Base-by-base conservation (phyloP, 208 protist genomes). In the Endotrypanum monterogeii region DNA sequence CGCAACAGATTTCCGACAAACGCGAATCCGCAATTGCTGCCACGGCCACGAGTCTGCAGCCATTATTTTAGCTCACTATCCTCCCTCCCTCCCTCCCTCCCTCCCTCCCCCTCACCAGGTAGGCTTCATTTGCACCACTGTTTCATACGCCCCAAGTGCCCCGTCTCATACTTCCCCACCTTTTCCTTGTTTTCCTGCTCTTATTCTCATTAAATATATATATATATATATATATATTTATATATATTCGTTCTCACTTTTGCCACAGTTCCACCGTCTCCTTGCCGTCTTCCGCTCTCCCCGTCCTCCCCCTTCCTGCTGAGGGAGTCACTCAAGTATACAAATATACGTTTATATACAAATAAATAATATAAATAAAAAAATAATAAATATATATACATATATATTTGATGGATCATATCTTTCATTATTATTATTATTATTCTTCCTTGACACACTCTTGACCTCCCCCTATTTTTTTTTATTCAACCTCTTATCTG, bases 211-310 rank as follows among this genome's bases (percentile, higher is more conserved):
- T 51, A 48, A 11, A 41, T 61, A 14, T 72, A 41, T 72, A 52
- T 63, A n/a, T 66, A n/a, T n/a, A 41, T 61, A 14, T 72, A 41
- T 72, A 52, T 63, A n/a, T 66, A n/a, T 65, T 71, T 44, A 32
- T 41, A 18, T 65, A 11, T 57, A 14, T 48, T 48, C 12, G 44
- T 48, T 48, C 44, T 48, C 44, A 48, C 44, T 11, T 48, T 11
- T 48, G 44, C n/a, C n/a, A n/a, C n/a, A n/a, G n/a, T n/a, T 48
- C 44, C 44, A 48, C 44, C 44, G 44, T 11, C 12, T 48, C 44
- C 12, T 11, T 48, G 44, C 44, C 8, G 8, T 48, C 8, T 11
- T 11, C 12, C 12, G 12, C 12, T 11, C 44, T 48, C 44, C 44
- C 12, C 44, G n/a, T 46, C 41, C 41, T 11, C 0, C 44, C 44